Base-by-base conservation (phyloP, 495 filamentous ascomycete species). In the Penicillium cataractarum region DNA sequence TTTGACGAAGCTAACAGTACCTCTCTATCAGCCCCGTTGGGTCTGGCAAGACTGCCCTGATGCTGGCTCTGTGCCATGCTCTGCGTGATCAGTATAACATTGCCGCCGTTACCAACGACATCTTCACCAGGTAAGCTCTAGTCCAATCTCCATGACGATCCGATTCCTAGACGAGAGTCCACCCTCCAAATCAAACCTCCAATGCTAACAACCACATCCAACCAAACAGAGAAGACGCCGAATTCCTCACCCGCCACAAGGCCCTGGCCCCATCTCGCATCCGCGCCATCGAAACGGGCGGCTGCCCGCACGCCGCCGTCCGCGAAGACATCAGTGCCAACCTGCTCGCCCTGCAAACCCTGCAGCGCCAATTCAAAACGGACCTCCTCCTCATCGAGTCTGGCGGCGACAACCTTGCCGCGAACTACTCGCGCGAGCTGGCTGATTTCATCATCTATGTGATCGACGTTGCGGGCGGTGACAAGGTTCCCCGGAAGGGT, bases 371-470 rank as follows among this genome's bases (percentile, higher is more conserved):
- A 51, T 96, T 95, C 82, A 66, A 73, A 46, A 87, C 87, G 0
- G 84, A 93, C 40, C 70, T 99, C 10, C 82, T 97, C 31, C 86
- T 99, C 22, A 99, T 99, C 70, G 95, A 99, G 75, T 90, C 86
- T 57, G 95, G 95, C 37, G 95, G 95, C 48, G 95, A 99, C 70
- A 99, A 99, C 73, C 85, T 99, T 0, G 95, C 95, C 0, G 96
- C 95, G 10, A 98, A 99, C 81, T 99, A 99, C 80, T 88, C 83
- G 44, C 81, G 95, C 49, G 95, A 99, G 76, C 77, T 98, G 61
- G 95, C 96, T 3, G 95, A 99, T 75, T 99, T 89, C 73, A 99
- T 98, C 72, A 86, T 99, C 73, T 99, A 99, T 72, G 95, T 99
- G 54, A 98, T 99, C 65, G 95, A 99, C 76, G 95, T 99, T 9